A percentile compares a stretch with the other conserved stretches of the same genome.
These are phyloP conservation scores for Pseudogymnoascus sp. DNA, from an alignment of 2,329 filamentous ascomycete species.

Conservation along the genomic window DNA sequence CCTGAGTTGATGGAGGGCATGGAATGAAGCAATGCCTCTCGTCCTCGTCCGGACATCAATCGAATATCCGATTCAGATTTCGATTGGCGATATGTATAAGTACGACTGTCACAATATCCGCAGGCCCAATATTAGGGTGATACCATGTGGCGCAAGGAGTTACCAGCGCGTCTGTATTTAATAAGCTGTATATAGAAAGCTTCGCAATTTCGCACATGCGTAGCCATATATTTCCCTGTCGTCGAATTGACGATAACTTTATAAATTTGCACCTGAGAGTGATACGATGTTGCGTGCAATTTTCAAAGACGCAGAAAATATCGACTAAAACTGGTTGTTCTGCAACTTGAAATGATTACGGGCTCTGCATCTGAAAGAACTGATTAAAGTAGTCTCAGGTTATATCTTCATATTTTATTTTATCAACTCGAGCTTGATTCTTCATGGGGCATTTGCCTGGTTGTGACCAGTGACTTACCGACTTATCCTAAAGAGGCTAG, in stretches of 20 bases:
- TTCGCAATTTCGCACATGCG: neutral
- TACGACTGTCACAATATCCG: neutral
- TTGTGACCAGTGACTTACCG: neutral
- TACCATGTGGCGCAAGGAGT: slow-evolving; percentile 1
- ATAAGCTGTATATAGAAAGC: neutral
- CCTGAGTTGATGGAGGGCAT: slow-evolving; percentile 91
- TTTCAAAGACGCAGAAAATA: neutral
- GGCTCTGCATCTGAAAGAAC: neutral
- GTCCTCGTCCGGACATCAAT: neutral
- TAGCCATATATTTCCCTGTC: neutral
- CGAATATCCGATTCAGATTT: neutral
- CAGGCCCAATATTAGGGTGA: neutral
- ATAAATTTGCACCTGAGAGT: neutral
- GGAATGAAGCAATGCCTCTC: slow-evolving; percentile 42
- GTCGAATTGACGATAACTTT: neutral
- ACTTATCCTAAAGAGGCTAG: neutral
- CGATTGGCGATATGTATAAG: neutral
- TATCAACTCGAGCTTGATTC: neutral
- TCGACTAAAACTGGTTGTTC: neutral
- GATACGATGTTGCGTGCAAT: neutral
- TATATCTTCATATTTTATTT: neutral
- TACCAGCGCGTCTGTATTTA: neutral
- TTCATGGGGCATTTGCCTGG: neutral
- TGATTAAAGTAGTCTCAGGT: neutral
- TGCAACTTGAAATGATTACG: neutral